Conservation (phyloP, 2,329 filamentous ascomycete species). For the Botryotinia calthae region DNA sequence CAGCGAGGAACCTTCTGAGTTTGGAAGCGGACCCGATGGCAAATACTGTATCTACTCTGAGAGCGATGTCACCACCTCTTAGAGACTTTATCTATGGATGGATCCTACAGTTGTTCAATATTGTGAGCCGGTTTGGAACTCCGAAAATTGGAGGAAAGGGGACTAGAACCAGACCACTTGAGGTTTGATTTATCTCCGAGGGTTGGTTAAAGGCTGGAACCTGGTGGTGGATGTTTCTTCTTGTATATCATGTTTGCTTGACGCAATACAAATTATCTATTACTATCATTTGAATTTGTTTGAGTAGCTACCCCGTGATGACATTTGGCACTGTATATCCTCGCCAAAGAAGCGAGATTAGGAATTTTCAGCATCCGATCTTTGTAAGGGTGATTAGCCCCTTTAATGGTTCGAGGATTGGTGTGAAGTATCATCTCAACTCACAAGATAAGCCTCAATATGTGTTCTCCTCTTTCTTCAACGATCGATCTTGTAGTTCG, state of each 20-base stretch:
- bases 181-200: neutral
- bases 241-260: constrained; percentile 5
- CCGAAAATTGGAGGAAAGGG: neutral
- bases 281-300: neutral
- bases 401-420: neutral
- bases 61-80: neutral
- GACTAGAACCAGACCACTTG: neutral
- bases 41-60: constrained; percentile 36
- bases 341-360: neutral
- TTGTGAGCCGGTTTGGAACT: neutral
- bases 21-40: constrained; percentile 43
- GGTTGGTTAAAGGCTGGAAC: neutral
- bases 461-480: neutral
- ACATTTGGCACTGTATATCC: neutral
- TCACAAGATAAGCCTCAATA: neutral
- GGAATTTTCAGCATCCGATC: neutral
- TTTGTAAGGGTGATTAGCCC: neutral
- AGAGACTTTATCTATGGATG: neutral
- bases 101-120: neutral
- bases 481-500: neutral
- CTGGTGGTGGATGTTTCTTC: neutral
- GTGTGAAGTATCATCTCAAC: neutral
- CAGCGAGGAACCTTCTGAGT: constrained; percentile 40
- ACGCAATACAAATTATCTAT: neutral
- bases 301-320: neutral